Percentiles rank a stretch among this genome's conserved stretches.
These are phyloP conservation scores for Penicillium riverlandense DNA, from an alignment of 495 filamentous ascomycete genomes.

Conservation along the genomic window DNA sequence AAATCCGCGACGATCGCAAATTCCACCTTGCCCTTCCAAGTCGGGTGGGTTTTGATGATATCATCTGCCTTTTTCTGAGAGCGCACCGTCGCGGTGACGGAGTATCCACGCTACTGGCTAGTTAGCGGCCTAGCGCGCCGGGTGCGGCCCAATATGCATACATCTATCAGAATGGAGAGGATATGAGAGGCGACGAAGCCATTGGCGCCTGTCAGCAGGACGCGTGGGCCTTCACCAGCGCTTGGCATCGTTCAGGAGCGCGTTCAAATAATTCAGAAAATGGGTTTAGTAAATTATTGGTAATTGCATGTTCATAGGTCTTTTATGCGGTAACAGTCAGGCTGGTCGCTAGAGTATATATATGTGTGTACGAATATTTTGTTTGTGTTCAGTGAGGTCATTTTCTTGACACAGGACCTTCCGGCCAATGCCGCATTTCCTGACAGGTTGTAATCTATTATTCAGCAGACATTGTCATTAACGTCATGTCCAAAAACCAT, in stretches of 20 bases:
- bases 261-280: no score
- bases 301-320: no score
- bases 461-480: no score
- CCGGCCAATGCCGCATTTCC: no score
- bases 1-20: conserved; percentile 42
- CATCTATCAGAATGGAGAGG: conserved; percentile 11
- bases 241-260: background rate
- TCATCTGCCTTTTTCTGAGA: conserved; percentile 23
- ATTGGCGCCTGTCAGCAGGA: conserved; percentile 43
- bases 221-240: background rate
- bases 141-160: background rate
- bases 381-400: no score
- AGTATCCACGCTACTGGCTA: conserved; percentile 9
- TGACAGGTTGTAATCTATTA: no score
- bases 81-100: conserved; percentile 19
- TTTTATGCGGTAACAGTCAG: no score
- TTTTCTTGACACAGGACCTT: no score
- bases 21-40: conserved; percentile 24
- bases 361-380: no score
- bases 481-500: no score
- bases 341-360: no score
- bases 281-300: no score
- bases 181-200: conserved; percentile 44
- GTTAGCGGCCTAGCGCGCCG: background rate
- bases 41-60: conserved; percentile 21